These are phyloP conservation scores for Sporobolomyces phaffii DNA, from an alignment of 768 basidiomycete genomes.

Conservation along the genomic window DNA sequence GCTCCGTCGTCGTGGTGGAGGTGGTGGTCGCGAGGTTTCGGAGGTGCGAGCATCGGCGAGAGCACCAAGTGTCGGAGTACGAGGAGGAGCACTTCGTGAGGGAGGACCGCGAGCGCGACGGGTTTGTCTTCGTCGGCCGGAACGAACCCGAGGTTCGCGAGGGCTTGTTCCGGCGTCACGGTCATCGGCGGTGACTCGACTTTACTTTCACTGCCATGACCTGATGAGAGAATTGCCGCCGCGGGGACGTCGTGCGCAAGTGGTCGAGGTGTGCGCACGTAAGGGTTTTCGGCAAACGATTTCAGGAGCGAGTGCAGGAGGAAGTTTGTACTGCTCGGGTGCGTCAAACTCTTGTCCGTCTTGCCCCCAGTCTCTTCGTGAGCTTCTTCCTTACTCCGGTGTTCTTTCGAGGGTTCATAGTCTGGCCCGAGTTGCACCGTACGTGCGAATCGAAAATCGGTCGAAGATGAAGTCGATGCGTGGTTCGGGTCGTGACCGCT, in stretches of 20 bases:
- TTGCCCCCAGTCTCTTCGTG: conserved; percentile 28
- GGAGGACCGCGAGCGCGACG: conserved; percentile 27
- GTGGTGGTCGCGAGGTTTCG: neutral
- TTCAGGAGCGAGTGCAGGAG: conserved; percentile 25
- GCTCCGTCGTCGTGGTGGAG: neutral
- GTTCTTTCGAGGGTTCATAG: conserved; percentile 35
- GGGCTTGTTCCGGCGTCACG: conserved; percentile 16
- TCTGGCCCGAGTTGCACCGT: conserved; percentile 40
- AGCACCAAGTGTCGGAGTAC: conserved; percentile 31
- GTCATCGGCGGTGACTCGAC: too few species aligned
- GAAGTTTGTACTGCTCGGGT: conserved; percentile 29
- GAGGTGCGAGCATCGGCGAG: conserved; percentile 25
- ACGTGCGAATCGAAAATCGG: conserved; percentile 35
- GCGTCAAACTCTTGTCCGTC: conserved; percentile 16
- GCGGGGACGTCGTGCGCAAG: too few species aligned
- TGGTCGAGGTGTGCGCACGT: conserved; percentile 28
- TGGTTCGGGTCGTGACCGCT: neutral
- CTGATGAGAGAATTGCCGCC: too few species aligned
- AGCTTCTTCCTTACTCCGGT: conserved; percentile 27
- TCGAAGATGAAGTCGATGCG: neutral
- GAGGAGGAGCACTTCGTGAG: conserved; percentile 39
- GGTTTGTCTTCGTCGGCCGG: conserved; percentile 27
- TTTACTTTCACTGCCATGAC: too few species aligned
- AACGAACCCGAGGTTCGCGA: conserved; percentile 26
- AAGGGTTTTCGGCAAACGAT: conserved; percentile 37